Conservation (phyloP, 2,329 filamentous ascomycete species). For the Didymella glomerata region DNA sequence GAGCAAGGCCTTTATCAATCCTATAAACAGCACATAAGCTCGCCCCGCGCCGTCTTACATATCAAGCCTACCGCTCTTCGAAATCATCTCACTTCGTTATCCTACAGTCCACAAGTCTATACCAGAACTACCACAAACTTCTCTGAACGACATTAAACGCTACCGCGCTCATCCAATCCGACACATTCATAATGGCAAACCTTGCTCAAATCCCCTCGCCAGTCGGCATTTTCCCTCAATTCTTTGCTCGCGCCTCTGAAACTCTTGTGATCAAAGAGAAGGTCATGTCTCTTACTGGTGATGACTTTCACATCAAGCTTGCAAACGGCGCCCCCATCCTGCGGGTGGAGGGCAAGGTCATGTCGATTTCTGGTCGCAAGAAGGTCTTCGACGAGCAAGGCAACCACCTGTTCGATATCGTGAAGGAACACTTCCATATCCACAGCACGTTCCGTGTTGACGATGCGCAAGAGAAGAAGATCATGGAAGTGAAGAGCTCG, state of each 20-base stretch:
- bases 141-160: background rate
- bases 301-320: conserved; percentile 70
- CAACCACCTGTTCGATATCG: conserved; percentile 66
- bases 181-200: conserved; percentile 16
- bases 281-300: conserved; percentile 67
- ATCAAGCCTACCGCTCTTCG: background rate
- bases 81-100: background rate
- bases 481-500: conserved; percentile 66
- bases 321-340: conserved; percentile 63
- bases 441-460: conserved; percentile 63
- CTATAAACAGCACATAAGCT: conserved; percentile 1
- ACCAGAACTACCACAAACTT: background rate
- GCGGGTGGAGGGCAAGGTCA: conserved; percentile 64
- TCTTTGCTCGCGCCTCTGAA: conserved; percentile 40
- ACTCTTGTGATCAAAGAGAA: conserved; percentile 69
- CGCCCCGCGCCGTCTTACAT: no score
- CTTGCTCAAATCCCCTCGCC: conserved; percentile 29
- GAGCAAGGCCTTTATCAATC: background rate
- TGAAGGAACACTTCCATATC: conserved; percentile 62
- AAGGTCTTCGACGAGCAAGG: conserved; percentile 63
- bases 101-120: background rate
- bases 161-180: no score
- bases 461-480: conserved; percentile 55
- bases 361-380: conserved; percentile 64
- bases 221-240: conserved; percentile 42